Evolutionary conservation across 2,329 filamentous ascomycete genomes (phyloP), one percentile per base, ranked within the genome.

Genomic region (Microsporum audouinii): DNA sequence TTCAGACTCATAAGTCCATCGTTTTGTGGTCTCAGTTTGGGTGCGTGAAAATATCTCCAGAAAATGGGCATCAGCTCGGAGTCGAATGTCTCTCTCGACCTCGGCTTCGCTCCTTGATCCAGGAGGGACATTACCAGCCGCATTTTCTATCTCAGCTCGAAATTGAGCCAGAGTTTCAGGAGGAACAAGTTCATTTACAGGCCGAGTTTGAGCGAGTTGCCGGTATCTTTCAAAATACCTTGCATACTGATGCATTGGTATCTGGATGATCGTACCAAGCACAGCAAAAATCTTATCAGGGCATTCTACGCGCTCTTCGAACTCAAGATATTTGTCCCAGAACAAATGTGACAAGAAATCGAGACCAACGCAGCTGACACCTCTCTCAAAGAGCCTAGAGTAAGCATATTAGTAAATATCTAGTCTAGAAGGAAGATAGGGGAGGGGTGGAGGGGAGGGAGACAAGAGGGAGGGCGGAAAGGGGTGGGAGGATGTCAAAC

Each of bases 281-380:
- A 99, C 89, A 45, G 84, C 84, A 68, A 95, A 95, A 60, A 96
- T 89, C 69, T 85, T 89, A 65, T 95, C 89, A 12, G 87, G 84
- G 0, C 88, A 85, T 69, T 96, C 91, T 64, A 92, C 80, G 1
- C 91, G 88, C 72, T 96, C 91, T 72, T 97, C 94, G 69, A 95
- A 97, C 72, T 97, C 94, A 65, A 99, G 84, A 71, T 96, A 99
- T 76, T 96, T 97, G 75, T 99, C 94, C 94, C 94, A 99, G 77
- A 99, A 96, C 0, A 91, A 91, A 71, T 96, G 91, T 1, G 91
- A 88, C 34, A 96, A 81, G 71, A 96, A 99, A 75, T 99, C 94
- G 17, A 97, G 82, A 14, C 94, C 94, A 45, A 96, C 91, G 68
- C 84, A 87, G 34, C 82, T 82, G 33, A 90, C 88, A 64, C 88